These are phyloP conservation scores for Blastocystis sp. DNA, from an alignment of 352 stramenopile genomes.

Conservation along the genomic window DNA sequence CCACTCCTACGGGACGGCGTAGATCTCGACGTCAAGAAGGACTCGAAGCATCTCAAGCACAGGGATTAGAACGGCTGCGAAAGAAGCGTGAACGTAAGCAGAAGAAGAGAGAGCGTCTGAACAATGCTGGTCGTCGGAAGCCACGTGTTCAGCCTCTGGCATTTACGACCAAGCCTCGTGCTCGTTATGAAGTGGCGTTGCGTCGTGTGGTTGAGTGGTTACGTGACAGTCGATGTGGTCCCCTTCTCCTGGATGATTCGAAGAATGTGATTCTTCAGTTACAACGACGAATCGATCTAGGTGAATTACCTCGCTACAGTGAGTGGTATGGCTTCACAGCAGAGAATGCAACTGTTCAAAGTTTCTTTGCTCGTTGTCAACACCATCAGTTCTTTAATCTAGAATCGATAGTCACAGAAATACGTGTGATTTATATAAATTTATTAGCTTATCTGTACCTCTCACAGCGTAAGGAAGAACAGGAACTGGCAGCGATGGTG, in stretches of 20 bases:
- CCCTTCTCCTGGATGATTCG: not conserved
- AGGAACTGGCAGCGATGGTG: not conserved
- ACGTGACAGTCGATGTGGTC: not conserved
- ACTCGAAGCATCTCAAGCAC: not conserved
- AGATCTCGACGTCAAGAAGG: not conserved
- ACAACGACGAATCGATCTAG: not conserved
- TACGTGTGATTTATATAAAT: constrained; percentile 19
- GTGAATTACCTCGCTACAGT: not conserved
- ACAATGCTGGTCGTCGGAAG: not conserved
- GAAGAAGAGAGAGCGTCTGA: not conserved
- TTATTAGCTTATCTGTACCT: constrained; percentile 16
- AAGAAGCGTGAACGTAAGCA: not conserved
- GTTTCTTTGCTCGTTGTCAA: not conserved
- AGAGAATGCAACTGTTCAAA: constrained; percentile 24
- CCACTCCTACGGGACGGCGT: not conserved
- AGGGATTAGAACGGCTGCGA: constrained; percentile 35
- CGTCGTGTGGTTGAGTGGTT: constrained; percentile 3
- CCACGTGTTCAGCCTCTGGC: not conserved
- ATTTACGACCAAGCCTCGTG: constrained; percentile 8
- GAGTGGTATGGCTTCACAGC: not conserved
- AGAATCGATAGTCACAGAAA: not conserved
- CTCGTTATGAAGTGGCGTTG: not conserved
- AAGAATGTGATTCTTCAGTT: constrained; percentile 17
- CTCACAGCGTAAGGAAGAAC: not conserved
- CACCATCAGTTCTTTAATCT: not conserved